These are phyloP conservation scores for Phaeotremella fagi DNA, from an alignment of 768 basidiomycete species.

Conservation along the genomic window DNA sequence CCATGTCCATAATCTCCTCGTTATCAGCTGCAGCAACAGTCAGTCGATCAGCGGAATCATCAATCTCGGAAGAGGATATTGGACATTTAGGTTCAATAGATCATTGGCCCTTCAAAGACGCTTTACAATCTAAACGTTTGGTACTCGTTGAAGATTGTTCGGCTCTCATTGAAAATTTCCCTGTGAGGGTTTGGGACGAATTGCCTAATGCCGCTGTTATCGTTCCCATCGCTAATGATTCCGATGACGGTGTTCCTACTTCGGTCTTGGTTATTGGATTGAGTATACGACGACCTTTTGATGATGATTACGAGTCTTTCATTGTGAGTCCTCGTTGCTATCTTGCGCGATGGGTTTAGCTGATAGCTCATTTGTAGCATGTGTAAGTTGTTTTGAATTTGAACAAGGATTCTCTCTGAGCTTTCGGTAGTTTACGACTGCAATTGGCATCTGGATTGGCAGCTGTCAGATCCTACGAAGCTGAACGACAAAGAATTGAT, in stretches of 20 bases:
- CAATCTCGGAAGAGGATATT: conserved; percentile 1
- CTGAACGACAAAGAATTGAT: conserved; percentile 33
- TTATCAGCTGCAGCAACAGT: conserved; percentile 8
- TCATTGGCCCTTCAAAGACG: conserved; percentile 40
- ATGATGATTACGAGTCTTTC: conserved; percentile 43
- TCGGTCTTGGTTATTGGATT: conserved; percentile 38
- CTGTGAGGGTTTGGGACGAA: conserved; percentile 41
- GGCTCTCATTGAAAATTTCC: conserved; percentile 29
- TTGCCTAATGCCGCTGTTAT: conserved; percentile 37
- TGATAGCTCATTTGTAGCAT: conserved; percentile 18
- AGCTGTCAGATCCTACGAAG: conserved; percentile 39
- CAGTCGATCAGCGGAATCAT: neutral
- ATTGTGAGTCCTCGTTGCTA: conserved; percentile 16
- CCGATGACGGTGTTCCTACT: conserved; percentile 34
- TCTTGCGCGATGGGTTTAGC: neutral
- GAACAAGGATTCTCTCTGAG: neutral
- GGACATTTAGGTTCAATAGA: conserved; percentile 4
- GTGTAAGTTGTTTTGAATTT: conserved; percentile 11
- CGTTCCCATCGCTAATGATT: conserved; percentile 41
- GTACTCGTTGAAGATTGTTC: conserved; percentile 40
- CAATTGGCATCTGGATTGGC: conserved; percentile 42
- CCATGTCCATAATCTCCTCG: conserved; percentile 30
- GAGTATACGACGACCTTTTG: conserved; percentile 37
- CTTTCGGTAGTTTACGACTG: conserved; percentile 19
- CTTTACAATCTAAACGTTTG: conserved; percentile 23